Evolutionary conservation across 306 rosid genomes (phyloP).

Genomic region (Medicago arabica): DNA sequence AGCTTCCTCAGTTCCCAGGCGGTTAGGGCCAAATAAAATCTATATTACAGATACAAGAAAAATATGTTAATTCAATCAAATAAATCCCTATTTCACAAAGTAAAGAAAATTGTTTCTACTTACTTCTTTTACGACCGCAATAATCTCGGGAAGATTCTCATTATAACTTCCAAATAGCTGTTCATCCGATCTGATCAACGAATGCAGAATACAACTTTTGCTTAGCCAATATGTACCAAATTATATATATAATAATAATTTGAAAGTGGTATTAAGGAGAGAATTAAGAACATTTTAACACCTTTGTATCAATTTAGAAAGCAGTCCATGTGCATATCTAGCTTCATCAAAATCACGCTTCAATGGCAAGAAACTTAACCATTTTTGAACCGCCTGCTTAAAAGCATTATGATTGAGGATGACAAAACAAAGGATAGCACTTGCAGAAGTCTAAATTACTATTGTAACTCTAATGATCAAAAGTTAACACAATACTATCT

Average conservation of each 20-base stretch:
- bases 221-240: conserved; percentile 14
- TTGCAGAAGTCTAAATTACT: no score
- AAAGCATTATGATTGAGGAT: conserved; percentile 1
- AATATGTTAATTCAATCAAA: background rate
- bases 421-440: no score
- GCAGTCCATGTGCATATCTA: conserved; percentile 28
- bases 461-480: no score
- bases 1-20: conserved; percentile 41
- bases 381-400: conserved; percentile 36
- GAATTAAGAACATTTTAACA: background rate
- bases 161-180: conserved; percentile 41
- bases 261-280: background rate
- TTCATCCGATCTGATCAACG: conserved; percentile 31
- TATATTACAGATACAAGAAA: background rate
- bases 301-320: conserved; percentile 38
- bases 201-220: background rate
- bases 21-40: conserved; percentile 24
- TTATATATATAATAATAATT: background rate
- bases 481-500: no score
- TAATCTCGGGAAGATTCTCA: conserved; percentile 19
- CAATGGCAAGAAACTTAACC: conserved; percentile 42
- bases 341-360: conserved; percentile 22
- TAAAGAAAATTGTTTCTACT: background rate
- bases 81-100: background rate
- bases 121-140: conserved; percentile 16